Evolutionary conservation across 805 yeast genomes (phyloP), one percentile per base, ranked within the genome.

Genomic region (Metschnikowia baotianmanensis): DNA sequence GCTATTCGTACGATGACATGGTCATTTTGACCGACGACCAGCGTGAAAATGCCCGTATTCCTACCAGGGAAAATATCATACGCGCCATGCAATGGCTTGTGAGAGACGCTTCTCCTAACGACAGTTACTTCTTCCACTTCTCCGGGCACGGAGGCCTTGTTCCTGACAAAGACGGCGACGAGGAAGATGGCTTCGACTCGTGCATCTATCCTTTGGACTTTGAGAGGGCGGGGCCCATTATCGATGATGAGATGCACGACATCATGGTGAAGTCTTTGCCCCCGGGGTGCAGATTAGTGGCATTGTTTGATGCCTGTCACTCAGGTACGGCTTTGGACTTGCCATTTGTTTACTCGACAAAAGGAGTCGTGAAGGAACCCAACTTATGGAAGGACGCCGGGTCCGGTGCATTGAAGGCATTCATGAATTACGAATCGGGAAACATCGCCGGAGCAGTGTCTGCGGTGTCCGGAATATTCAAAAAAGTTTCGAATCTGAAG

Each of bases 71-170:
- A 5, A 86, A 87, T 58, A 86, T 87, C 58, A 56, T 85, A 16
- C 70, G 81, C 31, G 96, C 89, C 3, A 83, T 85, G 85, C 80
- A 75, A 41, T 86, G 96, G 96, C 72, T 86, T 17, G 90, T 83
- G 16, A 67, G 67, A 16, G 83, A 72, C 46, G 93, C 95, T 0
- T 69, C 65, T 50, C 82, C 93, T 12, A 85, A 86, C 51, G 95
- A 86, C 62, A 77, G 88, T 7, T 61, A 86, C 36, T 81, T 87
- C 52, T 78, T 87, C 72, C 95, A 87, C 59, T 86, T 82, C 57
- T 83, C 93, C 0, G 93, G 96, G 6, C 96, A 87, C 57, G 96
- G 96, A 22, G 88, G 93, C 2, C 84, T 80, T 55, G 77, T 80
- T 4, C 62, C 68, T 34, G 95, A 86, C 58, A 56, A 65, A 24